A percentile compares a stretch with the other conserved stretches of the same genome.
phyloP scores from a whole-genome alignment of 441 rosid species.

The Adansonia grandidieri region DNA sequence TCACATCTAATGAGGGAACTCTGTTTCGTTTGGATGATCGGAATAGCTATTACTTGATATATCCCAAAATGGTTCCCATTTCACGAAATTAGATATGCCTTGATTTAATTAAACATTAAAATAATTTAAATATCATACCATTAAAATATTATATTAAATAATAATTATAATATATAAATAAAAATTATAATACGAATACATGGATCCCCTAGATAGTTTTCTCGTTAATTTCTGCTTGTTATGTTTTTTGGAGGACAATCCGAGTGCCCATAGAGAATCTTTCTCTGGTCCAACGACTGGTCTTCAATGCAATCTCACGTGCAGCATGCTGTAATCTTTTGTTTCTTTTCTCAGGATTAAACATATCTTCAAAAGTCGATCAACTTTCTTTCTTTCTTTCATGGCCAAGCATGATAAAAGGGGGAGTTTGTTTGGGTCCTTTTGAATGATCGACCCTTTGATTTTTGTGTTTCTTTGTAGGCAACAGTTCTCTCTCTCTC shows the following conservation, averaged over 20 bases:
- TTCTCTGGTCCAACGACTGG: slow-evolving; percentile 34
- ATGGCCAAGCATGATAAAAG: slow-evolving; percentile 33
- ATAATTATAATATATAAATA: too few relatives aligned
- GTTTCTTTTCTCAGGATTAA: slow-evolving; percentile 21
- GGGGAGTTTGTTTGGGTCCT: slow-evolving; percentile 41
- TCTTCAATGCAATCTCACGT: slow-evolving; percentile 74
- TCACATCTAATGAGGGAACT: slow-evolving; percentile 32
- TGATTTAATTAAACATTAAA: too few relatives aligned
- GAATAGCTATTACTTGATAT: background rate
- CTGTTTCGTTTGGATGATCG: background rate
- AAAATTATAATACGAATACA: too few relatives aligned
- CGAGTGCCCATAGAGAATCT: background rate
- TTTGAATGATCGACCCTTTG: background rate
- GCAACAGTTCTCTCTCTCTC: background rate
- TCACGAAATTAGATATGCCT: background rate
- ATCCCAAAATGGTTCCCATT: too few relatives aligned
- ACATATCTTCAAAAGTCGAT: slow-evolving; percentile 31
- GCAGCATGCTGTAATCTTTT: slow-evolving; percentile 48
- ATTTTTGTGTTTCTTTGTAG: background rate
- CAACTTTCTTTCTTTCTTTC: slow-evolving; percentile 22
- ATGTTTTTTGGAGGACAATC: too few relatives aligned
- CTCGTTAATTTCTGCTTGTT: background rate
- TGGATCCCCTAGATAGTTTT: background rate
- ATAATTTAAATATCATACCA: too few relatives aligned
- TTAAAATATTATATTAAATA: too few relatives aligned